Base-by-base conservation (phyloP, 495 filamentous ascomycete species). In the Trichoderma erinaceum region DNA sequence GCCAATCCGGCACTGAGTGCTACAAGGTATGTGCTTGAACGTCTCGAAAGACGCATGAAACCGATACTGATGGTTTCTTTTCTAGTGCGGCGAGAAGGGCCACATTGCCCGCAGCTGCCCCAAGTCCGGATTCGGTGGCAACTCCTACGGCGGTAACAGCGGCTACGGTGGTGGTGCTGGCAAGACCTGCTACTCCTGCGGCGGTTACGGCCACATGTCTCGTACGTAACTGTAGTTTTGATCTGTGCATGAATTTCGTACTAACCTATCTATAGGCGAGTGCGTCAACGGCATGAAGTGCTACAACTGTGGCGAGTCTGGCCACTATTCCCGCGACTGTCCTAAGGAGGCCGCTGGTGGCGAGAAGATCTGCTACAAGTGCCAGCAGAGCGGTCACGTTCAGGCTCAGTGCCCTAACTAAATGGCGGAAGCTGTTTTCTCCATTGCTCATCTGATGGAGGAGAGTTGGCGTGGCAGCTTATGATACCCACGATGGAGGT, bases 281-380 rank as follows among this genome's bases (percentile, higher is more conserved):
- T 99, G 95, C 81, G 97, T 96, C 63, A 95, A 98, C 75, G 95
- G 95, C 67, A 93, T 93, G 84, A 98, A 98, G 85, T 99, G 95
- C 88, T 99, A 99, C 88, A 98, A 98, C 87, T 99, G 95, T 76
- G 95, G 95, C 69, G 91, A 96, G 79, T 88, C 92, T 65, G 95
- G 95, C 69, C 95, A 98, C 80, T 85, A 97, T 72, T 93, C 90
- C 69, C 91, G 95, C 67, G 95, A 99, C 76, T 99, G 95, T 85
- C 91, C 92, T 67, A 90, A 92, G 71, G 94, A 97, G 79, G 87
- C 89, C 64, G 85, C 86, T 69, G 76, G 75, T 61, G 87, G 87
- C 75, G 95, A 98, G 85, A 92, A 96, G 73, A 92, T 94, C 75
- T 99, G 95, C 88, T 99, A 99, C 84, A 95, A 94, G 82, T 98